These are phyloP conservation scores for Xylaria palmicola DNA, from an alignment of 495 filamentous ascomycete genomes.

Conservation along the genomic window DNA sequence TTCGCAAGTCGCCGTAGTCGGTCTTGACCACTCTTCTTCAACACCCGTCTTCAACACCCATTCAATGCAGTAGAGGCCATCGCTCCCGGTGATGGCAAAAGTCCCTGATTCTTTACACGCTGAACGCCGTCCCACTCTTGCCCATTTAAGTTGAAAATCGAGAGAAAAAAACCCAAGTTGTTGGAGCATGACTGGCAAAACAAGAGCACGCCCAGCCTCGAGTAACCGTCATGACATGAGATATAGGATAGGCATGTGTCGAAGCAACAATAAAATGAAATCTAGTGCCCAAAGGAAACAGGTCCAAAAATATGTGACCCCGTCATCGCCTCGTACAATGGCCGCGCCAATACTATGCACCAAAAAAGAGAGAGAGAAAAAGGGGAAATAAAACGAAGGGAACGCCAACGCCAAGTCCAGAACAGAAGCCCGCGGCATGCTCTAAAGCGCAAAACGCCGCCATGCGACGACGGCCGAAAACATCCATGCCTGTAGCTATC, in stretches of 20 bases:
- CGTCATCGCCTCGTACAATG: constrained; percentile 19
- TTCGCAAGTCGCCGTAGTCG: neutral
- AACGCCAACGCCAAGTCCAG: constrained; percentile 31
- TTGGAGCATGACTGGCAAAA: neutral
- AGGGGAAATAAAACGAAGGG: constrained; percentile 18
- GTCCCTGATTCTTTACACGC: constrained; percentile 10
- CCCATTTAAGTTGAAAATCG: constrained; percentile 1
- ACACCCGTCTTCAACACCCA: neutral
- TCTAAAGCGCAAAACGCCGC: constrained; percentile 9
- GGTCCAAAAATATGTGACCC: constrained; percentile 6
- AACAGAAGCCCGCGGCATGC: constrained; percentile 12
- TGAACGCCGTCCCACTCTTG: constrained; percentile 13
- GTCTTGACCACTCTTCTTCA: neutral
- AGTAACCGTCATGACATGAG: neutral
- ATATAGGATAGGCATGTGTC: constrained; percentile 1
- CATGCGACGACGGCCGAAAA: constrained; percentile 11
- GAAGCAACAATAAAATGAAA: constrained; percentile 9
- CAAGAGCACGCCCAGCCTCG: neutral
- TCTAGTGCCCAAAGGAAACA: constrained; percentile 13
- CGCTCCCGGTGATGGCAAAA: constrained; percentile 5
- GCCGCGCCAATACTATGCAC: constrained; percentile 22
- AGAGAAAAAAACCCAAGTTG: constrained; percentile 4
- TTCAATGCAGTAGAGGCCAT: constrained; percentile 11
- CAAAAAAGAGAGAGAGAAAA: constrained; percentile 18
- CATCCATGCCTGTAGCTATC: constrained; percentile 25